Base-by-base conservation (phyloP, 495 filamentous ascomycete species). In the Tuber aestivum region DNA sequence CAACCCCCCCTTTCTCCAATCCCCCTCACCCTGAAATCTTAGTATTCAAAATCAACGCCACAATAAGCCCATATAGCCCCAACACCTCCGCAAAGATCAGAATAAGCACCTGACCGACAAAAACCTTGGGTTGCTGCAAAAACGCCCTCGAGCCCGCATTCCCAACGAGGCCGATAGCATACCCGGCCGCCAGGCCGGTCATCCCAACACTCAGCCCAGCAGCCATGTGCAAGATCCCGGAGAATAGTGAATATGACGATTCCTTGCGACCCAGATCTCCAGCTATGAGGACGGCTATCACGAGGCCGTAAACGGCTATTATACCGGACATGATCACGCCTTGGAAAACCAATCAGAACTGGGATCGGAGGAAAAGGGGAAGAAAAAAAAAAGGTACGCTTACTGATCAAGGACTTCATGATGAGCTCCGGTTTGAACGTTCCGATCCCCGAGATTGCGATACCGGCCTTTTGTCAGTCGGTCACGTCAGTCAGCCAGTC, bases 261-360 rank as follows among this genome's bases (percentile, higher is more conserved):
- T 88, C 83, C 3, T 82, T 80, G 61, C 88, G 92, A 10, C 85
- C 86, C 83, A 97, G 88, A 80, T 95, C 92, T 80, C 91, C 90
- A 23, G 94, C 92, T 83, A 98, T 98, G 44, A 99, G 88, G 81
- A 99, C 95, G 27, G 95, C 90, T 78, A 99, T 93, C 78, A 99
- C 95, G 69, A 99, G 92, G 48, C 94, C 90, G 86, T 99, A 99
- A 78, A 99, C 96, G 48, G 95, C 95, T 80, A 99, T 94, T 83
- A 99, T 99, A 88, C 95, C 95, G 83, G 95, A 96, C 95, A 99
- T 99, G 86, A 99, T 93, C 78, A 98, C 94, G 73, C 95, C 95
- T 82, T 20, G 96, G 10, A 23, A 56, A 56, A 56, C n/a, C 14
- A 10, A 27, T 95, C 48, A 97, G 87, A 70, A 92, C 97, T 95